Conservation (phyloP, 2,329 filamentous ascomycete species). For the Falciphora oryzae region DNA sequence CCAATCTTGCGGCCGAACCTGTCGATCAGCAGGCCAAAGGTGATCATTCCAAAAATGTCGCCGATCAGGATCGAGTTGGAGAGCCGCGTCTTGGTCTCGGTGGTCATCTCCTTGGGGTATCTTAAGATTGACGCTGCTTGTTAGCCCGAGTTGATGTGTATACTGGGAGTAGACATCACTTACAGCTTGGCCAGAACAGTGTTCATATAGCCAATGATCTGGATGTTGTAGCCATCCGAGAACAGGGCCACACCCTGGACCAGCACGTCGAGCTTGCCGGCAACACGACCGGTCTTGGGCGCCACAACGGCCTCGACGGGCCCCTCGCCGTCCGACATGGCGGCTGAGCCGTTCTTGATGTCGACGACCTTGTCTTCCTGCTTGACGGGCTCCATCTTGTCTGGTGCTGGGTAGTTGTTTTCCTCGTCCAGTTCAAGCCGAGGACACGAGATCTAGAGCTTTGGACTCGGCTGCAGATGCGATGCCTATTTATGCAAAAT, state of each 20-base stretch:
- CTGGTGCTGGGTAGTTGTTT: too few relatives aligned
- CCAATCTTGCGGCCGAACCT: constrained; percentile 43
- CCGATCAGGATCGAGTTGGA: constrained; percentile 51
- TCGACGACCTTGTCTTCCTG: too few relatives aligned
- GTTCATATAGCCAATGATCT: constrained; percentile 29
- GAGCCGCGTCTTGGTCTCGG: constrained; percentile 41
- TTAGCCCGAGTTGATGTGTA: too few relatives aligned
- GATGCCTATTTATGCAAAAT: too few relatives aligned
- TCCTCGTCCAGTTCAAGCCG: too few relatives aligned
- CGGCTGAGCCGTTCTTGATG: too few relatives aligned
- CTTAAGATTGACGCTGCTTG: neutral
- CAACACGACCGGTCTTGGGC: constrained; percentile 33
- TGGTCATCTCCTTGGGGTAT: constrained; percentile 36
- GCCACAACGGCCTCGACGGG: neutral
- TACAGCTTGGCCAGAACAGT: constrained; percentile 21
- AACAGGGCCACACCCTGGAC: constrained; percentile 25
- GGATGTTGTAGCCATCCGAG: constrained; percentile 30
- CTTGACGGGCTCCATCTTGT: too few relatives aligned
- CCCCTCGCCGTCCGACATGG: neutral
- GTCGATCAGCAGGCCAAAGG: constrained; percentile 45
- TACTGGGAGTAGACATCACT: too few relatives aligned
- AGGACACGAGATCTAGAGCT: too few relatives aligned
- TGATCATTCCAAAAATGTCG: constrained; percentile 51
- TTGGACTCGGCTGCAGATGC: too few relatives aligned
- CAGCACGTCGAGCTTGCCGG: constrained; percentile 39